Base-by-base conservation (phyloP, 2,329 filamentous ascomycete species). In the Colletotrichum neosansevieriae region DNA sequence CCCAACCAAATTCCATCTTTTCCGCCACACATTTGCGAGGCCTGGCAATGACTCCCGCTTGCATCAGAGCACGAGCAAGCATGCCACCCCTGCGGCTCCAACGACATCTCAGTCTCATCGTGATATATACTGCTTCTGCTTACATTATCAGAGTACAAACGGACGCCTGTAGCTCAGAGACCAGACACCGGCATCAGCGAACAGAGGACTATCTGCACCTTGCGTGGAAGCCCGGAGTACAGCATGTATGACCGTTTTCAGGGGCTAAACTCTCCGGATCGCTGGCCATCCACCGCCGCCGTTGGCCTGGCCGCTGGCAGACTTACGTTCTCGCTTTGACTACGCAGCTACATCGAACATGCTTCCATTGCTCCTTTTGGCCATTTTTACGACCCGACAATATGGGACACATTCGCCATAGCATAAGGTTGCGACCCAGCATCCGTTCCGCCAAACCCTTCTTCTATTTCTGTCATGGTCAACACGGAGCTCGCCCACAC, bases 261-360 rank as follows among this genome's bases (percentile, higher is more conserved):
- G 47, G 60, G 65, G 61, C 47, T 21, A 54, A 68, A 68, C 60
- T 58, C 62, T 65, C 44, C 24, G n/a, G 59, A 67, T 63, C 59
- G 60, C 45, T 49, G 45, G 34, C 17, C 42, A 19, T 32, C 53
- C 29, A 34, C 36, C 36, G 36, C 36, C 36, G 36, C 45, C 17
- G 24, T 36, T 24, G 21, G 12, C 47, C 38, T 53, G 36, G 21
- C 15, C 13, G 36, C 45, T 36, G 29, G 29, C 47, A 24, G 24
- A 21, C 53, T 51, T 54, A 60, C 42, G 54, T 68, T 56, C 40
- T 68, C 49, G 64, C 64, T 63, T 57, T 63, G 63, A 63, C 63
- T n/a, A 21, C 61, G 17, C 59, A 40, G 53, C 53, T 54, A 54
- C 54, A 21, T 60, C 34, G 54, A 56, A 56, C 54, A 68, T 59